phyloP scores from a whole-genome alignment of 2,329 filamentous ascomycete genomes.

The Trichoderma harzianum region DNA sequence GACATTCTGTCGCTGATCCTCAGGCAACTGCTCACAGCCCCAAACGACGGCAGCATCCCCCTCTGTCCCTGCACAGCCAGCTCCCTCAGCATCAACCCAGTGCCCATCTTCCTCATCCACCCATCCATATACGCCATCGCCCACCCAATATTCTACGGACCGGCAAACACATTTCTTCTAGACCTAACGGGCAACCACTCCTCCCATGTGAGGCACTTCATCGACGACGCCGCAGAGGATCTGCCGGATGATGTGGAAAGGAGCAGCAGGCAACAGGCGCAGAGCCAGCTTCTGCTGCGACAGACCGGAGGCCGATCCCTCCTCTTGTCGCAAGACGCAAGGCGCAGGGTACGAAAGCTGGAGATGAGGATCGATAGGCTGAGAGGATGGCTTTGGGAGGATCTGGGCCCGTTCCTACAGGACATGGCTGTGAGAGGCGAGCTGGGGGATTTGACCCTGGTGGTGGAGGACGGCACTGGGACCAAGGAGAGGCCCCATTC shows the following conservation, averaged over 20 bases:
- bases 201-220: constrained; percentile 26
- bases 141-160: constrained; percentile 32
- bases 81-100: constrained; percentile 22
- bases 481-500: constrained; percentile 3
- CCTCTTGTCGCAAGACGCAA: constrained; percentile 25
- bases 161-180: constrained; percentile 30
- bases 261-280: background rate
- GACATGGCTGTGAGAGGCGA: constrained; percentile 33
- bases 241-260: constrained; percentile 19
- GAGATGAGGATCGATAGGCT: constrained; percentile 30
- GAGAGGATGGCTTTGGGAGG: constrained; percentile 31
- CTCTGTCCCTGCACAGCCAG: constrained; percentile 30
- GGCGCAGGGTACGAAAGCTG: constrained; percentile 29
- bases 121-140: constrained; percentile 33
- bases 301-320: constrained; percentile 15
- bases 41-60: constrained; percentile 21
- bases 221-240: constrained; percentile 23
- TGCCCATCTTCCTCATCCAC: constrained; percentile 33
- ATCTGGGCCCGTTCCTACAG: constrained; percentile 29
- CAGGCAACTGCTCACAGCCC: constrained; percentile 28
- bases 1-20: constrained; percentile 34
- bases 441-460: constrained; percentile 26
- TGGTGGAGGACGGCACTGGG: background rate
- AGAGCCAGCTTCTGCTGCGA: background rate
- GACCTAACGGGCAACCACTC: constrained; percentile 29